Evolutionary conservation across 2,329 filamentous ascomycete species (phyloP), one percentile per base, ranked within the genome.

Genomic region (Pseudogymnoascus sp.): DNA sequence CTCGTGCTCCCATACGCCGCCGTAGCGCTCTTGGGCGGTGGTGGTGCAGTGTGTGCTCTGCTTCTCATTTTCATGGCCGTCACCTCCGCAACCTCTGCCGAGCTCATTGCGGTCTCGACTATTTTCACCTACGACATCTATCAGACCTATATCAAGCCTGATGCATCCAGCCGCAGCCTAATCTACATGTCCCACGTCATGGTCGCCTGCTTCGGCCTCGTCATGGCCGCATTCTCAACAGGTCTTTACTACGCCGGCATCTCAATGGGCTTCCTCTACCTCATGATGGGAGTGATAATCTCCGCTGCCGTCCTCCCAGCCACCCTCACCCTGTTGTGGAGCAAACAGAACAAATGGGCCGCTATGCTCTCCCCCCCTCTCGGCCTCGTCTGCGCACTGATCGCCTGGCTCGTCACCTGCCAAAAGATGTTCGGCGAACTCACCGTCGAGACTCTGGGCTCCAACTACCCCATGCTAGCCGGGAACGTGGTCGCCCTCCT

Each of bases 271-370:
- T 95, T 92, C 70, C 80, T 95, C 2, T 95, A 95, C 71, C 78
- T 96, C 1, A 84, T 96, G 72, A 96, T 96, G 92, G 92, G 92
- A 6, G 89, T 92, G 60, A 90, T 96, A 70, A 94, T 96, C 71
- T 91, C 88, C 0, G 85, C 89, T 0, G 92, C 91, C 2, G 91
- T 96, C 3, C 81, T 96, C 11, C 92, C 92, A 0, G 90, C 91
- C 0, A 88, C 90, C 0, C 77, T 96, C 66, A 90, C 91, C 0
- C 81, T 96, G 0, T 80, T 92, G 64, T 96, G 91, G 91, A 84
- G 83, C 28, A 84, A 87, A 1, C 91, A 95, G 73, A 91, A 90
- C 70, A 86, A 84, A 78, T 84, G 84, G 73, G 89, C 90, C 1
- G 90, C 89, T 0, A 84, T 85, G 0, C 78, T 88, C 16, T 85